These are phyloP conservation scores for Diaporthe ilicicola DNA, from an alignment of 2,329 filamentous ascomycete species.

Conservation along the genomic window DNA sequence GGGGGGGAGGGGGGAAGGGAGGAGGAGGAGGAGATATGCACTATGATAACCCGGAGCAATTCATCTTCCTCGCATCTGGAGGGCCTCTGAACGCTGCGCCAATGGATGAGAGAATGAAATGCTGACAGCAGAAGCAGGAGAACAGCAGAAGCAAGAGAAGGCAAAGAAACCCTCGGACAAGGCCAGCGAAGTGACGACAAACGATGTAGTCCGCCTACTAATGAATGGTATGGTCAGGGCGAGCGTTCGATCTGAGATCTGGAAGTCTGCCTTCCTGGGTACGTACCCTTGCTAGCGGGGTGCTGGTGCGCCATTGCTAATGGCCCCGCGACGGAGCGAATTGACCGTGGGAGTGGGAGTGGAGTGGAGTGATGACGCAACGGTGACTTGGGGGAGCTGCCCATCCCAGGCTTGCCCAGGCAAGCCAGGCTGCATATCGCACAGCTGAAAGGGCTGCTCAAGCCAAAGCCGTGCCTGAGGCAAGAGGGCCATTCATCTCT, in stretches of 20 bases:
- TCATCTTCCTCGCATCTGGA: conserved; percentile 22
- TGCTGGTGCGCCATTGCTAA: not conserved
- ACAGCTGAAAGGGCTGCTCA: too few species aligned
- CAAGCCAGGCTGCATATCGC: too few species aligned
- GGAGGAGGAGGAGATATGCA: not conserved
- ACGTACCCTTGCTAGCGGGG: conserved; percentile 1
- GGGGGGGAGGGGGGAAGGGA: not conserved
- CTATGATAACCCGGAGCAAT: conserved; percentile 23
- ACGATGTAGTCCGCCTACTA: not conserved
- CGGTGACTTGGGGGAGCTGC: not conserved
- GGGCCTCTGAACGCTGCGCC: not conserved
- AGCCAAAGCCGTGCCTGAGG: too few species aligned
- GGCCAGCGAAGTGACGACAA: not conserved
- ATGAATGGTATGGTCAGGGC: not conserved
- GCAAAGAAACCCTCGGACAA: not conserved
- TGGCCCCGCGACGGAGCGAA: conserved; percentile 16
- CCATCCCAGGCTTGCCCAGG: not conserved
- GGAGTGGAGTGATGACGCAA: conserved; percentile 22
- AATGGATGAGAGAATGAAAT: not conserved
- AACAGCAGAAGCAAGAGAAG: not conserved
- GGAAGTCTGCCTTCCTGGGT: not conserved
- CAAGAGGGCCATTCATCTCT: too few species aligned
- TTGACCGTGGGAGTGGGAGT: not conserved
- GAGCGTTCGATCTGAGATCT: not conserved
- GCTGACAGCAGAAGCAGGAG: not conserved